Conservation (phyloP, 208 protist genomes). For the Borovskyia barvae region DNA sequence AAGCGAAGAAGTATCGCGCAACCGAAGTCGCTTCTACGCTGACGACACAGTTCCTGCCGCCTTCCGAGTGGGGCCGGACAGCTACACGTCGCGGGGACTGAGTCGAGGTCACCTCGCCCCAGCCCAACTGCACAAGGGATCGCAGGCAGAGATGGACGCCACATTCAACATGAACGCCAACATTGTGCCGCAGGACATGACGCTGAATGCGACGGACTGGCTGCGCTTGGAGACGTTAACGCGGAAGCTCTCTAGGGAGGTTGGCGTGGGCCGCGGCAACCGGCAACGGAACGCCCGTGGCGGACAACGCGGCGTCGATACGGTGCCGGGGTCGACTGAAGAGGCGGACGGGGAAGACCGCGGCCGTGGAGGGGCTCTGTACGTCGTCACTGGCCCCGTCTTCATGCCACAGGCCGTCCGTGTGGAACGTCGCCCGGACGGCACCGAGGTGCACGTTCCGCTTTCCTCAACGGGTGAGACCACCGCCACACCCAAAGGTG, state of each 20-base stretch:
- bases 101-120: slow-evolving; percentile 83
- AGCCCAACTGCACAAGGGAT: slow-evolving; percentile 74
- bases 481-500: background rate
- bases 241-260: slow-evolving; percentile 36
- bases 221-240: slow-evolving; percentile 72
- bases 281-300: slow-evolving; percentile 5
- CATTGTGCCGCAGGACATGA: slow-evolving; percentile 87
- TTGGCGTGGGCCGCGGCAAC: slow-evolving; percentile 16
- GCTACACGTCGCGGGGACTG: slow-evolving; percentile 57
- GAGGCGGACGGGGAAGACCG: background rate
- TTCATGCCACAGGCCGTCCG: slow-evolving; percentile 54
- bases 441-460: slow-evolving; percentile 20
- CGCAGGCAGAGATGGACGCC: slow-evolving; percentile 61
- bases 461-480: background rate
- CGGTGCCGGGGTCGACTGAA: slow-evolving; percentile 1
- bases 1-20: slow-evolving; percentile 27
- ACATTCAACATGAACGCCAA: slow-evolving; percentile 90
- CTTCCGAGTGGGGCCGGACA: slow-evolving; percentile 59
- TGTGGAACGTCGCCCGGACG: slow-evolving; percentile 33
- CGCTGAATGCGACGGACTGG: slow-evolving; percentile 82
- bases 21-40: slow-evolving; percentile 63
- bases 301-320: background rate
- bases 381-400: slow-evolving; percentile 54
- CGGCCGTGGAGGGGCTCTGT: slow-evolving; percentile 22
- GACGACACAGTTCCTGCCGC: slow-evolving; percentile 48